Percentiles rank a stretch among this genome's conserved stretches.
phyloP scores from a whole-genome alignment of 495 filamentous ascomycete genomes.

The Opeltia flavorubescens region DNA sequence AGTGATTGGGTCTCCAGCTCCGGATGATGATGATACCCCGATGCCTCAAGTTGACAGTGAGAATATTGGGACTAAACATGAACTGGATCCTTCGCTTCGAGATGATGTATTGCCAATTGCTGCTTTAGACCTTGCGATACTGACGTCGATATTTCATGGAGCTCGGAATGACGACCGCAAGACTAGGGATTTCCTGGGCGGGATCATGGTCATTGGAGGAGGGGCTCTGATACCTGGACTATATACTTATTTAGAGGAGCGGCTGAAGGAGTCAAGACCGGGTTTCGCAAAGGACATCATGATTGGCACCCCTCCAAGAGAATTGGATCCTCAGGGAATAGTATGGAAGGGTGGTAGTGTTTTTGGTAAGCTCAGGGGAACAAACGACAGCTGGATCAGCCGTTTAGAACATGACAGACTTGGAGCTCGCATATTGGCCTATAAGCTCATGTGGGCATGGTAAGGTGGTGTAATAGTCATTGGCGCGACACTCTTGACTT shows the following conservation, averaged over 20 bases:
- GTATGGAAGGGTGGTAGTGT: slow-evolving; percentile 97
- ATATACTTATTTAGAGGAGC: slow-evolving; percentile 64
- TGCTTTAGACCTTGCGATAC: slow-evolving; percentile 76
- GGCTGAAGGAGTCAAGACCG: slow-evolving; percentile 53
- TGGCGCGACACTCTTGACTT: too few relatives aligned
- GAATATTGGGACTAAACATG: slow-evolving; percentile 17
- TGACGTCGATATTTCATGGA: slow-evolving; percentile 75
- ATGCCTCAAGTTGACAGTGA: slow-evolving; percentile 36
- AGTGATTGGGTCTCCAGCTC: slow-evolving; percentile 70
- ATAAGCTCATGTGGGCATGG: slow-evolving; percentile 80
- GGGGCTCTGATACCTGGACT: slow-evolving; percentile 70
- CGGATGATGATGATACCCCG: slow-evolving; percentile 54
- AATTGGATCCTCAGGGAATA: slow-evolving; percentile 88
- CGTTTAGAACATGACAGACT: slow-evolving; percentile 77
- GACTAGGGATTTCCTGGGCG: slow-evolving; percentile 76
- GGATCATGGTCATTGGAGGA: slow-evolving; percentile 92
- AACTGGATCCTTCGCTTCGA: slow-evolving; percentile 43
- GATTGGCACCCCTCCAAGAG: slow-evolving; percentile 74
- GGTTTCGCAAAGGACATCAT: slow-evolving; percentile 69
- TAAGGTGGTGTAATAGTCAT: slow-evolving; percentile 20
- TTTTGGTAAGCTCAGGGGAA: slow-evolving; percentile 74
- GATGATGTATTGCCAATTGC: slow-evolving; percentile 71
- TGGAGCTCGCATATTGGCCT: slow-evolving; percentile 62
- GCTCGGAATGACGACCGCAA: slow-evolving; percentile 83
- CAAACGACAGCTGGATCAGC: slow-evolving; percentile 91